Evolutionary conservation across 2,329 filamentous ascomycete genomes (phyloP), one percentile per base, ranked within the genome.

Genomic region (Aureobasidium sp.): DNA sequence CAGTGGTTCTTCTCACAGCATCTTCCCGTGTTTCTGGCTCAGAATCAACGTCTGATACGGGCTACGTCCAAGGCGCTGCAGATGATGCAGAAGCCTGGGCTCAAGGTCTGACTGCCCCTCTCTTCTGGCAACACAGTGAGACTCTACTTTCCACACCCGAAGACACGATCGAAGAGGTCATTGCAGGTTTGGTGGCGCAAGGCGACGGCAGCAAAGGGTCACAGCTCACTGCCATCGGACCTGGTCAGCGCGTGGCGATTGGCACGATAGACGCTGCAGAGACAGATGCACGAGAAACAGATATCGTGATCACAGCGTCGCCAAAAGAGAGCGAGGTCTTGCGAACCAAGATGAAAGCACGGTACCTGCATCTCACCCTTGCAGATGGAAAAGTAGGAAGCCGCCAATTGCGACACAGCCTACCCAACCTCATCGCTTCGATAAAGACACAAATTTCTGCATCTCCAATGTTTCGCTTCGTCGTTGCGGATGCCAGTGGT

Each of bases 51-150:
- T 84, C 84, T 32, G 86, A 88, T 69, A 83, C 82, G 3, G 86
- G 86, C 6, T 99, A 99, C 70, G 88, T 99, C 63, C 94, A 97
- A 75, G 94, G 94, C 55, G 93, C 93, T 0, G 94, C 89, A 2
- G 94, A 99, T 73, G 94, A 99, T 72, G 90, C 89, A 13, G 94
- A 99, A 78, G 90, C 90, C 67, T 99, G 94, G 94, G 88, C 91
- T 1, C 77, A 83, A 32, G 91, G 90, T 0, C 81, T 97, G 16
- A 94, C 89, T 0, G 85, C 93, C 0, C 72, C 77, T 0, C 65
- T 93, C 0, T 99, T 96, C 75, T 99, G 94, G 94, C 74, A 74
- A 2, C 79, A 96, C 67, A 78, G 77, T 45, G 77, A 83, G 0
- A 42, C 70, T 5, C 76, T 97, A 11, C 76, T 95, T 25, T 73